Percentiles rank a stretch among this genome's conserved stretches.
phyloP scores from a whole-genome alignment of 331 rosid genomes.

The Pyracantha coccinea region DNA sequence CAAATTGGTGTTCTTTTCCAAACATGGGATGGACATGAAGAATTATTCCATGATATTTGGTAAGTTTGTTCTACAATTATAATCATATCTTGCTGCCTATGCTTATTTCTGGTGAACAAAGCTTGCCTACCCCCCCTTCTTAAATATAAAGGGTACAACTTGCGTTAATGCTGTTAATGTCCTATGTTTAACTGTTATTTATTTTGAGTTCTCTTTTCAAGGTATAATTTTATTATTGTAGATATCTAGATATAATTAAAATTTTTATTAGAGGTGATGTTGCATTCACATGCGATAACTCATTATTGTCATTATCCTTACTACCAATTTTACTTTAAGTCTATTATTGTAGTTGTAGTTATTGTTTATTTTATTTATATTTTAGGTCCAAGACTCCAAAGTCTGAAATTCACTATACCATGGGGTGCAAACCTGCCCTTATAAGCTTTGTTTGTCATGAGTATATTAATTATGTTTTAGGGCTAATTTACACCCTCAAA shows the following conservation, averaged over 20 bases:
- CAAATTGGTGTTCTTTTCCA: constrained; percentile 78
- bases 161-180: not conserved
- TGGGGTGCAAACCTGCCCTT: not conserved
- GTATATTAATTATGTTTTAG: too few relatives aligned
- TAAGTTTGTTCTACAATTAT: constrained; percentile 27
- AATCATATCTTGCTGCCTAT: not conserved
- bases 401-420: not conserved
- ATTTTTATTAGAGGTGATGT: not conserved
- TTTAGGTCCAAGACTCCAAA: not conserved
- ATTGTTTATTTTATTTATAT: not conserved
- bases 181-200: not conserved
- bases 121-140: not conserved
- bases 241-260: not conserved
- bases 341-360: not conserved
- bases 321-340: not conserved
- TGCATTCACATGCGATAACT: not conserved
- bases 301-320: not conserved
- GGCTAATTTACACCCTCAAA: too few relatives aligned
- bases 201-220: not conserved
- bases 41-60: constrained; percentile 88
- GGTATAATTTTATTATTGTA: not conserved
- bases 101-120: not conserved
- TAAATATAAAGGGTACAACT: not conserved
- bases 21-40: constrained; percentile 94
- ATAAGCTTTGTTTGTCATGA: not conserved